phyloP scores from a whole-genome alignment of 768 basidiomycete species.

The Podaxis pistillaris region DNA sequence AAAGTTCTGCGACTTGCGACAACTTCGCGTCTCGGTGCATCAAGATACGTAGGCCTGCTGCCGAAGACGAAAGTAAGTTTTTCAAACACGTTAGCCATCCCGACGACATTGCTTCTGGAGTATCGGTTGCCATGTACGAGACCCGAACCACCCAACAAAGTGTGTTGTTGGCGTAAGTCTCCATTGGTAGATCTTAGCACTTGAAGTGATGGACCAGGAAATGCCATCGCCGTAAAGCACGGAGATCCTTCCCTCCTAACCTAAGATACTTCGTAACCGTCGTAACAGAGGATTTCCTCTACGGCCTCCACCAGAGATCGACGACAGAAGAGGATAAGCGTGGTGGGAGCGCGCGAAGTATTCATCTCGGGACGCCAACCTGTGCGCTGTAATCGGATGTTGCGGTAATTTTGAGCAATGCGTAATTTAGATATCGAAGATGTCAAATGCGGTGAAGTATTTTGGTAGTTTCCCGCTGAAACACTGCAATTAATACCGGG shows the following conservation, averaged over 20 bases:
- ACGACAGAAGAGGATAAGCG: not conserved
- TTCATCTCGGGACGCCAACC: not conserved
- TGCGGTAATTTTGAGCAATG: not conserved
- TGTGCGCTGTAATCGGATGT: not conserved
- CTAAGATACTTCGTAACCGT: conserved; percentile 3
- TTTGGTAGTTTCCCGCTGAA: not conserved
- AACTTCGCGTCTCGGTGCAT: not conserved
- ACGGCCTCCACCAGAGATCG: not conserved
- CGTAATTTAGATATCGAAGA: not conserved
- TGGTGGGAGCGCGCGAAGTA: not conserved
- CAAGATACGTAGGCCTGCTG: not conserved
- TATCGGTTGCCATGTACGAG: not conserved
- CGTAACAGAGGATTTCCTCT: not conserved
- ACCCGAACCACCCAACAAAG: no score
- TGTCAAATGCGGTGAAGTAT: not conserved
- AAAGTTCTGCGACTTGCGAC: not conserved
- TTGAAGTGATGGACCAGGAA: not conserved
- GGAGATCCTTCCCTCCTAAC: not conserved
- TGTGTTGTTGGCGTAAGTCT: no score
- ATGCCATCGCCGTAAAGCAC: not conserved
- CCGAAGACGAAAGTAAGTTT: not conserved
- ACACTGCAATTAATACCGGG: not conserved
- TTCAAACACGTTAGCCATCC: not conserved
- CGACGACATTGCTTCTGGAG: not conserved
- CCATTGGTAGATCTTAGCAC: not conserved